These are phyloP conservation scores for Phytophthora rubi DNA, from an alignment of 352 stramenopile genomes.

Conservation along the genomic window DNA sequence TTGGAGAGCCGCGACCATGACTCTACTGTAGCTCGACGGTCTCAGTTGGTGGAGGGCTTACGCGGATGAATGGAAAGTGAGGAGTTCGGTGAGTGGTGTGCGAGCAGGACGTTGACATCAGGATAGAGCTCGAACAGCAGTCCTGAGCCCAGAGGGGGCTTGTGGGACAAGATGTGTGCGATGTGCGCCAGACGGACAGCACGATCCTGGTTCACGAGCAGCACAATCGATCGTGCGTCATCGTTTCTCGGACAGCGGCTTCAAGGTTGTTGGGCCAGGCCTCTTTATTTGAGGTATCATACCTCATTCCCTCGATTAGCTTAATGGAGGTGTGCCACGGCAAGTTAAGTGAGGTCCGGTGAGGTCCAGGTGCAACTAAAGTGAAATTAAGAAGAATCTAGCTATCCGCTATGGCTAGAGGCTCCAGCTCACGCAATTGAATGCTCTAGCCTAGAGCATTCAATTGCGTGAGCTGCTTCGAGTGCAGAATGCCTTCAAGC, in stretches of 20 bases:
- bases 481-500: too few relatives aligned
- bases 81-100: slow-evolving; percentile 2
- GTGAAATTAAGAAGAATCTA: too few relatives aligned
- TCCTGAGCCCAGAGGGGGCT: slow-evolving; percentile 5
- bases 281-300: too few relatives aligned
- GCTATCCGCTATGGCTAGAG: too few relatives aligned
- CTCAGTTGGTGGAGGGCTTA: background rate
- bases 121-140: slow-evolving; percentile 1
- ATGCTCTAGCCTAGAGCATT: too few relatives aligned
- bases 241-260: slow-evolving; percentile 10
- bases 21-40: background rate
- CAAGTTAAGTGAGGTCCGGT: too few relatives aligned
- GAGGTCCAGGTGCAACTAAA: too few relatives aligned
- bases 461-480: too few relatives aligned
- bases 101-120: slow-evolving; percentile 11
- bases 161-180: slow-evolving; percentile 16
- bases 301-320: too few relatives aligned
- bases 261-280: too few relatives aligned
- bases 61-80: slow-evolving; percentile 35
- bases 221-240: slow-evolving; percentile 26
- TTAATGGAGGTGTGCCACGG: too few relatives aligned
- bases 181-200: slow-evolving; percentile 28
- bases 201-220: slow-evolving; percentile 29
- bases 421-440: too few relatives aligned
- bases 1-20: slow-evolving; percentile 26